Evolutionary conservation across 129 eudicot species (phyloP), one percentile per base, ranked within the genome.

Genomic region (Ambrosia trifida): DNA sequence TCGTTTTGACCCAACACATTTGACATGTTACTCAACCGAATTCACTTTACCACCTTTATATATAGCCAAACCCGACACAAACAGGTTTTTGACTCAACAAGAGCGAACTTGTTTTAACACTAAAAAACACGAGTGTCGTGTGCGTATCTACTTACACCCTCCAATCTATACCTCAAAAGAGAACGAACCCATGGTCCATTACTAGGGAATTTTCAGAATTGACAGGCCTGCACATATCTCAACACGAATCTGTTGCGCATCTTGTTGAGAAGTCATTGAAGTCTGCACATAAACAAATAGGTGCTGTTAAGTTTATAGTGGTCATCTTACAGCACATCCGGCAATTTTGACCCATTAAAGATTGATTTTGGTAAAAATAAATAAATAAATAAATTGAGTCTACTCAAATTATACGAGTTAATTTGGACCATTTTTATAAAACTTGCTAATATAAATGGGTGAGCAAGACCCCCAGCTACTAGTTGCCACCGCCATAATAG

Each of bases 91-190:
- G 11, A 53, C 67, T 75, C 68, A 46, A 45, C 11, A 57, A 68
- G 33, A 46, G 3, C 24, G 18, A 53, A 10, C 74, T 67, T 63
- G 54, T 74, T 60, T 31, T 62, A 68, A 16, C 32, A n/a, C 44
- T 13, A 43, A 14, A 20, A 16, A 46, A 3, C 18, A 60, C 49
- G 7, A 5, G 20, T 10, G 4, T 5, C 7, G 3, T 28, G 38
- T 32, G 38, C 84, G 89, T 50, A 58, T 47, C 44, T 56, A 66
- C 38, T 65, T 52, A 74, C 24, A 74, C 46, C 53, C 72, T 46
- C 17, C 20, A 65, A 18, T 28, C 33, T 65, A 46, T 66, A 73
- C 53, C 60, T 47, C 49, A 35, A 51, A 51, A 11, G 46, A 36
- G 1, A n/a, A n/a, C n/a, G 11, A 61, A 46, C 35, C 11, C 18